Conservation (phyloP, 106 monocot species). For the Dioscorea zingiberensis region DNA sequence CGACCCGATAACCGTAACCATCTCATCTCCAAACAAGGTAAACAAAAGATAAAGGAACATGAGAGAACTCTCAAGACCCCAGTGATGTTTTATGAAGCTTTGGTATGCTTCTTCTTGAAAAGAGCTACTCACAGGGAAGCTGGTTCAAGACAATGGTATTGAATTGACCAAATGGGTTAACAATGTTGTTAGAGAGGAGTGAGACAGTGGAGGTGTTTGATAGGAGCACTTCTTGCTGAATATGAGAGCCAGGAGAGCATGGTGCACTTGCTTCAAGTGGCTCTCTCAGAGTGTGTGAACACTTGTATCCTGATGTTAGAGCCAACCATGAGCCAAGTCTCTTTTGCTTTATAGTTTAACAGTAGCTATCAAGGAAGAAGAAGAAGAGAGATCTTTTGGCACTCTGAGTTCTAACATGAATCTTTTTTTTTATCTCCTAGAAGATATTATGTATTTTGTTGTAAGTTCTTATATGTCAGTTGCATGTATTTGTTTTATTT, state of each 20-base stretch:
- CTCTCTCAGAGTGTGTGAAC: conserved; percentile 43
- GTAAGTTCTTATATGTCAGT: too few relatives aligned
- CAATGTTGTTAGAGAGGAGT: conserved; percentile 45
- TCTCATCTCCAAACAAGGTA: not conserved
- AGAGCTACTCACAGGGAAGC: conserved; percentile 55
- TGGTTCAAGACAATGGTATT: conserved; percentile 8
- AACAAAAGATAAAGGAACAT: not conserved
- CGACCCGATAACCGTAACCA: not conserved
- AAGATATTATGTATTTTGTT: too few relatives aligned
- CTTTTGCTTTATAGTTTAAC: conserved; percentile 60
- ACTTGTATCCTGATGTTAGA: conserved; percentile 21
- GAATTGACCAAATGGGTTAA: conserved; percentile 48
- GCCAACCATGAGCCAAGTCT: conserved; percentile 49
- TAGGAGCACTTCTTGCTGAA: conserved; percentile 29
- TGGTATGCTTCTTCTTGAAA: conserved; percentile 40
- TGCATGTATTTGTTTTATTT: too few relatives aligned
- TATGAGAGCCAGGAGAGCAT: conserved; percentile 53
- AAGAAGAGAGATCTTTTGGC: conserved; percentile 8
- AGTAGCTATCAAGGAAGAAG: conserved; percentile 57
- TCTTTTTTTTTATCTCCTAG: too few relatives aligned
- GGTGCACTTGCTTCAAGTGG: conserved; percentile 62
- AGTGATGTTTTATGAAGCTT: conserved; percentile 23
- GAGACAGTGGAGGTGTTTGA: conserved; percentile 64
- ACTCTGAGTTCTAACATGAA: too few relatives aligned
- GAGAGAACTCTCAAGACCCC: not conserved